Percentiles rank a stretch among this genome's conserved stretches.
Evolutionary conservation across 176 grass and related monocot genomes (phyloP).

Genomic region (Miscanthus lutarioriparius): DNA sequence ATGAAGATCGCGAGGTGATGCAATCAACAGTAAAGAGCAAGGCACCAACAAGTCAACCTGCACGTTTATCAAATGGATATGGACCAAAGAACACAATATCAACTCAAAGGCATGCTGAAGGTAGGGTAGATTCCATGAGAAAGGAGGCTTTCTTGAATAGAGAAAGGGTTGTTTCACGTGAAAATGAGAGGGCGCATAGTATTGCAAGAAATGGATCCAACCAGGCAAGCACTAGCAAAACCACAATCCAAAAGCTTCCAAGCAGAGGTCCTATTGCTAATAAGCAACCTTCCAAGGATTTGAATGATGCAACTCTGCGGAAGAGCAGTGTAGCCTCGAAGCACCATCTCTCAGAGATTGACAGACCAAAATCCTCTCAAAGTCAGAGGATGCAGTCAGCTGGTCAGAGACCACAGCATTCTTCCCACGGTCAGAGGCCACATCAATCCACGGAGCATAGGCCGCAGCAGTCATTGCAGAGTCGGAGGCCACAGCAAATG

Average conservation of each 20-base stretch:
- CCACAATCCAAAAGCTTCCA: conserved; percentile 41
- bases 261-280: conserved; percentile 32
- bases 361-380: conserved; percentile 32
- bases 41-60: conserved; percentile 38
- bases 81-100: conserved; percentile 47
- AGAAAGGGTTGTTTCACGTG: conserved; percentile 31
- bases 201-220: conserved; percentile 49
- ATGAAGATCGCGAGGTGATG: conserved; percentile 41
- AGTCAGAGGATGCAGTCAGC: conserved; percentile 41
- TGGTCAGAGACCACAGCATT: conserved; percentile 39
- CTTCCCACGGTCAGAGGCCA: conserved; percentile 41
- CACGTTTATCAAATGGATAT: conserved; percentile 49
- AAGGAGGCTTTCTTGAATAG: conserved; percentile 35
- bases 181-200: conserved; percentile 39
- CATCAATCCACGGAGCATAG: conserved; percentile 14
- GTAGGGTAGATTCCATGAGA: conserved; percentile 44
- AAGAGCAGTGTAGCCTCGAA: conserved; percentile 38
- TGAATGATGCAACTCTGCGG: conserved; percentile 42
- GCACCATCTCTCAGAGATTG: conserved; percentile 31
- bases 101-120: conserved; percentile 37
- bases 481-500: conserved; percentile 6
- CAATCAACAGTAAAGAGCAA: conserved; percentile 48
- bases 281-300: conserved; percentile 57
- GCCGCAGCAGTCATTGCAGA: conserved; percentile 29
- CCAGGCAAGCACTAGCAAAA: conserved; percentile 42